phyloP scores from a whole-genome alignment of 2,329 filamentous ascomycete genomes.

The Ceratocystis papillata region DNA sequence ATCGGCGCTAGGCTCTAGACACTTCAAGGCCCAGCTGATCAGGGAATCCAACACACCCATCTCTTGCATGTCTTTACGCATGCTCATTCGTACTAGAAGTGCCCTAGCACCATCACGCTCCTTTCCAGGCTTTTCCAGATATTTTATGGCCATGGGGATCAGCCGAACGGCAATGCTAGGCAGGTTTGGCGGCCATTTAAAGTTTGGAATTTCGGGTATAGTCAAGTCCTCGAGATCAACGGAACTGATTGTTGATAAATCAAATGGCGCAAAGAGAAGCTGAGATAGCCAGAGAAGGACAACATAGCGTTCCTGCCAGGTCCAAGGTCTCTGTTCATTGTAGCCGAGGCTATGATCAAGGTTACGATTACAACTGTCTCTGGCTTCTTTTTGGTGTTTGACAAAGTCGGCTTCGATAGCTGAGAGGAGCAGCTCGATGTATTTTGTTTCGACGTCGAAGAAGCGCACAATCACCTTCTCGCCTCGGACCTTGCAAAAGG shows the following conservation, averaged over 20 bases:
- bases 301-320: conserved; percentile 84
- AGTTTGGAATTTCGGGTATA: conserved; percentile 36
- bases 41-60: conserved; percentile 58
- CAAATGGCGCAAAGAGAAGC: conserved; percentile 76
- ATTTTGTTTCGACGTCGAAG: conserved; percentile 76
- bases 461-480: conserved; percentile 88
- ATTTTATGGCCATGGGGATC: conserved; percentile 58
- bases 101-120: conserved; percentile 80
- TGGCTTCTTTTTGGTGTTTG: background rate
- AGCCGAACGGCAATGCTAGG: conserved; percentile 62
- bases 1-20: conserved; percentile 40
- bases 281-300: conserved; percentile 81
- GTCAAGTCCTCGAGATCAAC: conserved; percentile 40
- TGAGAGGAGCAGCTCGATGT: conserved; percentile 67
- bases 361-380: conserved; percentile 16
- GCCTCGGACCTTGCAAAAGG: conserved; percentile 86
- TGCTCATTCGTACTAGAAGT: conserved; percentile 68
- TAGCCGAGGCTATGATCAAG: conserved; percentile 24
- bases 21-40: conserved; percentile 57
- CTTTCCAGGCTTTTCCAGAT: conserved; percentile 67
- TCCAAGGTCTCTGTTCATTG: conserved; percentile 35
- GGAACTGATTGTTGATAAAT: conserved; percentile 73
- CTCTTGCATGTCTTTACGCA: conserved; percentile 78
- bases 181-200: conserved; percentile 48
- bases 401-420: conserved; percentile 55